Percentiles rank a stretch among this genome's conserved stretches.
Conservation (phyloP, 441 rosid species). For the Gossypium gossypioides region DNA sequence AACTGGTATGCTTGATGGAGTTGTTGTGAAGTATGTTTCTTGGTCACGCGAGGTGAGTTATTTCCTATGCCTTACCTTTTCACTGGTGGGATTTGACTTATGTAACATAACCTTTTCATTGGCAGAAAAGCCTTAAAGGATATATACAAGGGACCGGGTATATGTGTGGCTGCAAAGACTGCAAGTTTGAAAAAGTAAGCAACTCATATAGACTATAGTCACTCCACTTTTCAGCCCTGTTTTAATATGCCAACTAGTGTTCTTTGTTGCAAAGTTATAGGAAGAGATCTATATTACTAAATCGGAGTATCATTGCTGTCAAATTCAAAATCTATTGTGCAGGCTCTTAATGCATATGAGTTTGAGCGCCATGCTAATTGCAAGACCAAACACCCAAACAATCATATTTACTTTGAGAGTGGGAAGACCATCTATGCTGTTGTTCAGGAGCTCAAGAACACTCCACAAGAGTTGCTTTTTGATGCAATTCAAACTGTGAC, state of each 20-base stretch:
- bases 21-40: conserved; percentile 40
- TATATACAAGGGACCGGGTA: conserved; percentile 37
- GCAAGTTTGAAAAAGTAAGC: conserved; percentile 32
- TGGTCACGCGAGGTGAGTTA: conserved; percentile 40
- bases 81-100: background rate
- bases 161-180: conserved; percentile 37
- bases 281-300: background rate
- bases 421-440: conserved; percentile 45
- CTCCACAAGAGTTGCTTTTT: conserved; percentile 34
- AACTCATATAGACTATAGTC: background rate
- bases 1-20: conserved; percentile 45
- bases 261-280: background rate
- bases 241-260: background rate
- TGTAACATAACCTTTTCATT: background rate
- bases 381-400: conserved; percentile 50
- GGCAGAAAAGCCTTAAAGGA: conserved; percentile 36
- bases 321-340: conserved; percentile 15
- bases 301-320: background rate
- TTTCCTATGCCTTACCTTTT: background rate
- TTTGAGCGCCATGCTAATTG: conserved; percentile 48
- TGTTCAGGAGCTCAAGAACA: conserved; percentile 45
- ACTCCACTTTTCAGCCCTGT: background rate
- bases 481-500: conserved; percentile 34
- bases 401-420: conserved; percentile 42
- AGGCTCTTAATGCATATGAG: conserved; percentile 44